Evolutionary conservation across 2,329 filamentous ascomycete species (phyloP), one percentile per base, ranked within the genome.

Genomic region (Hymenoscyphus salicellus): DNA sequence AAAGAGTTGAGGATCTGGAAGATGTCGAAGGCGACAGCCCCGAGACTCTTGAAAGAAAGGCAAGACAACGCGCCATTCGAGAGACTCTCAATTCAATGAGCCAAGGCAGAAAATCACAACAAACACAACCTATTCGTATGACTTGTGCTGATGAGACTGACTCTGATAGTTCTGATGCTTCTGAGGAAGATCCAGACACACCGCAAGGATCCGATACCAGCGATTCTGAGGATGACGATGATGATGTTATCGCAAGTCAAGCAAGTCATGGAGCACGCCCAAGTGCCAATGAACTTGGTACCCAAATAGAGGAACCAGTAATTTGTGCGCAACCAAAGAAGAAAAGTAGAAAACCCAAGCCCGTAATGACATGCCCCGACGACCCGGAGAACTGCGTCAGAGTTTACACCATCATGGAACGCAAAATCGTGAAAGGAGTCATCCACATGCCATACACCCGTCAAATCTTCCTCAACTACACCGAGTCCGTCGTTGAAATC

Each of bases 161-260:
- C 17, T 49, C 38, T 33, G 61, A 58, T 30, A 20, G 30, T 3
- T 58, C 55, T 23, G 55, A 58, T 14, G 26, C 16, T 1, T 58
- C 55, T 11, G 61, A 63, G 16, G 55, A 63, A 11, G 61, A 63
- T 16, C 55, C 55, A 8, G 61, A 58, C n/a, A 20, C 26, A 11
- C 30, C 17, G 17, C 16, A 20, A 11, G 7, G 5, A 32, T 17
- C 28, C 7, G 26, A 16, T 33, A 20, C 55, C 3, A 36, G n/a
- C 26, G 23, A 58, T 43, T 43, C 41, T n/a, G 17, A 33, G 7
- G 30, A 10, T 17, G 30, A 58, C 26, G n/a, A 33, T 26, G 56
- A 26, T 3, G 56, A 58, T 41, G 23, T n/a, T 36, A 14, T 5
- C 17, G 16, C 5, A 23, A 41, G 56, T 23, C 56, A 58, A 58